Base-by-base conservation (phyloP, 2,329 filamentous ascomycete species). In the Penicillium glabrum region DNA sequence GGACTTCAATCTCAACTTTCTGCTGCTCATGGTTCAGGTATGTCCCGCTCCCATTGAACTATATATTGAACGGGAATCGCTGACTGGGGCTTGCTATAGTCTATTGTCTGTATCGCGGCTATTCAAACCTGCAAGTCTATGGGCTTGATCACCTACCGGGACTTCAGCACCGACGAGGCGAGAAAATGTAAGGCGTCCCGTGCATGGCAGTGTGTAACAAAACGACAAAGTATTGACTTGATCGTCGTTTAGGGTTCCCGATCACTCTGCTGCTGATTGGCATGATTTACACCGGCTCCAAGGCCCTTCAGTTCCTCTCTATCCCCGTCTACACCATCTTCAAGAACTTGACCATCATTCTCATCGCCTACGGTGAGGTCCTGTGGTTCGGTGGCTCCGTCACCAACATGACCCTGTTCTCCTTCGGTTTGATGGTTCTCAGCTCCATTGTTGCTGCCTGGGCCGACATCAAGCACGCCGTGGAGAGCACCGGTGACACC, bases 281-380 rank as follows among this genome's bases (percentile, higher is more conserved):
- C 73, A 99, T 98, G 95, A 98, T 99, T 77, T 99, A 98, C 79
- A 98, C 95, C 54, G 88, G 91, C 70, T 95, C 91, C 70, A 97
- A 97, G 81, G 92, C 95, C 21, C 86, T 99, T 46, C 92, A 97
- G 78, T 98, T 88, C 78, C 89, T 99, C 60, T 97, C 93, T 31
- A 96, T 99, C 54, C 95, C 95, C 24, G 95, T 99, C 26, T 99
- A 99, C 80, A 99, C 95, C 54, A 99, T 99, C 75, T 99, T 99
- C 85, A 99, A 99, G 85, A 99, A 99, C 80, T 78, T 99, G 81
- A 98, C 95, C 60, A 99, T 96, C 75, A 98, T 99, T 69, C 87
- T 98, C 63, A 99, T 98, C 70, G 95, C 95, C 54, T 99, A 99
- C 67, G 95, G 95, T 66, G 95, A 99, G 79, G 93, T 99, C 29